A percentile compares a stretch with the other conserved stretches of the same genome.
Conservation (phyloP, 2,329 filamentous ascomycete genomes). For the Xylaria sp. region DNA sequence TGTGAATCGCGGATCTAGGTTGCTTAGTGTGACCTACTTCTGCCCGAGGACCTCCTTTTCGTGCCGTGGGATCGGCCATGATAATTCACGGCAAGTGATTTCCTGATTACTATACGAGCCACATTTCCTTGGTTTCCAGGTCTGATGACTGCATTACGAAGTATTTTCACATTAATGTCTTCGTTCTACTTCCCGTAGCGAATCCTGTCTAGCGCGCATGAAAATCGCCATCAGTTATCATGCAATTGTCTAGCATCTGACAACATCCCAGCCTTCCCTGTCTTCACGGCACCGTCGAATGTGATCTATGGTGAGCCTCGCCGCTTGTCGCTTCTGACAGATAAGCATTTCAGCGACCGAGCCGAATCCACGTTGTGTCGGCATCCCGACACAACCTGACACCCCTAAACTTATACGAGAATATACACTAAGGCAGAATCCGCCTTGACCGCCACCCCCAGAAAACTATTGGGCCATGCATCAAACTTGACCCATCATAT, state of each 20-base stretch:
- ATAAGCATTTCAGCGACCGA: background rate
- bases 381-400: background rate
- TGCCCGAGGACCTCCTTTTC: background rate
- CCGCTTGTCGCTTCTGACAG: background rate
- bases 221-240: constrained; percentile 30
- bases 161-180: constrained; percentile 9
- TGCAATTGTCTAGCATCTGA: constrained; percentile 26
- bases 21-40: background rate
- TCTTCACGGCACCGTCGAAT: background rate
- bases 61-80: background rate
- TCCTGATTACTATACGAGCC: background rate
- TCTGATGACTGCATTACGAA: background rate
- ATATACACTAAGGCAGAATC: background rate
- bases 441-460: background rate
- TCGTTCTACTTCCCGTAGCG: constrained; percentile 13
- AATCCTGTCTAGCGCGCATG: constrained; percentile 19
- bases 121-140: background rate
- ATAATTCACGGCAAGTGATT: background rate
- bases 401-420: background rate
- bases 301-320: constrained; percentile 1
- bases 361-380: constrained; percentile 4
- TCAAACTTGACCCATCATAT: background rate
- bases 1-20: background rate
- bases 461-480: background rate
- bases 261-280: constrained; percentile 4